Evolutionary conservation across 169 alveolate genomes (phyloP).

Genomic region (Plasmodium ovale): DNA sequence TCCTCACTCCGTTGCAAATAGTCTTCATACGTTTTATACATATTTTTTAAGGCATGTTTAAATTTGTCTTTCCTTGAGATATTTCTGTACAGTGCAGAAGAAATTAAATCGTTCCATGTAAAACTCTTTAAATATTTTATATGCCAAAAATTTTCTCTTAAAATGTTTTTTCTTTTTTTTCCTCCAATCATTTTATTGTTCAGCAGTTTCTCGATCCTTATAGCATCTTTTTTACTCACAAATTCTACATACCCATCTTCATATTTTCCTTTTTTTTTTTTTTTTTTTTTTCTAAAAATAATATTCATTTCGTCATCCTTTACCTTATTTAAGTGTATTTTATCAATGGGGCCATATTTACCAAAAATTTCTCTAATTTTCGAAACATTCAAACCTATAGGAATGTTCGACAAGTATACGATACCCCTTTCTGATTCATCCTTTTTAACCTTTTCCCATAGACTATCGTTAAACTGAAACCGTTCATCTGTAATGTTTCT

Average conservation of each 20-base stretch:
- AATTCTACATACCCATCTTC: conserved; percentile 95
- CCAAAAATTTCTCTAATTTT: conserved; percentile 84
- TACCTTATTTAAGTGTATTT: conserved; percentile 83
- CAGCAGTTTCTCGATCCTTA: conserved; percentile 88
- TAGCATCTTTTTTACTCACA: conserved; percentile 90
- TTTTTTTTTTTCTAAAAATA: conserved; percentile 78
- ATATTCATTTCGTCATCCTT: conserved; percentile 79
- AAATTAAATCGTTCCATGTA: conserved; percentile 87
- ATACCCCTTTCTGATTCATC: conserved; percentile 64
- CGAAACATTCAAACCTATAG: conserved; percentile 35
- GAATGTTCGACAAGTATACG: conserved; percentile 28
- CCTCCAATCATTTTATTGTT: conserved; percentile 93
- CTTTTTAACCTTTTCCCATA: conserved; percentile 30
- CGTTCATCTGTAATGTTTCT: conserved; percentile 34
- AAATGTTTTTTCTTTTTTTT: conserved; percentile 90
- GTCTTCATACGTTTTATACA: conserved; percentile 59
- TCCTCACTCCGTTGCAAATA: conserved; percentile 7
- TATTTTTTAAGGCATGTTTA: conserved; percentile 23
- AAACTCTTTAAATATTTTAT: conserved; percentile 91
- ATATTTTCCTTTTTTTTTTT: conserved; percentile 76
- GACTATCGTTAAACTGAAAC: conserved; percentile 49
- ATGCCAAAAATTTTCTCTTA: conserved; percentile 94
- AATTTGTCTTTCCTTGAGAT: conserved; percentile 53
- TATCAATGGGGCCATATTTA: conserved; percentile 82
- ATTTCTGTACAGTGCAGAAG: conserved; percentile 32